Percentiles rank a stretch among this genome's conserved stretches.
Conservation (phyloP, 2,329 filamentous ascomycete genomes). For the Ambrosiella beaveri region DNA sequence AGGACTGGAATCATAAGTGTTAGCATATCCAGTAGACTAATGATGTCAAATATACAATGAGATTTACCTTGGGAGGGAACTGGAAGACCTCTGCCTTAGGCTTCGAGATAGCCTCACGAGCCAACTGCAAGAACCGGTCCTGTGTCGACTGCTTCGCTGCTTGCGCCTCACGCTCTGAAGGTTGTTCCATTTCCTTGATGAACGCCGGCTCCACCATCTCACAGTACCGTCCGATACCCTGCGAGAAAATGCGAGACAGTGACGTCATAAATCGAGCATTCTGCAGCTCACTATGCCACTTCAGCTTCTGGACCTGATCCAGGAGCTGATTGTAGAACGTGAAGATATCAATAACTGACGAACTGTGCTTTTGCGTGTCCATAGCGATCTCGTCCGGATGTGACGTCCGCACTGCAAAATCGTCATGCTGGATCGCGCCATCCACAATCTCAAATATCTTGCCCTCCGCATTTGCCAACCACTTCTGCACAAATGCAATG, state of each 20-base stretch:
- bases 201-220: conserved; percentile 79
- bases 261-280: conserved; percentile 96
- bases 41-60: background rate
- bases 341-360: conserved; percentile 86
- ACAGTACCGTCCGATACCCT: conserved; percentile 74
- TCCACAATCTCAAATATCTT: conserved; percentile 75
- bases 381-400: conserved; percentile 44
- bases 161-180: conserved; percentile 73
- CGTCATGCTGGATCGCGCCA: conserved; percentile 76
- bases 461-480: conserved; percentile 66
- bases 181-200: conserved; percentile 77
- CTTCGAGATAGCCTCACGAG: conserved; percentile 85
- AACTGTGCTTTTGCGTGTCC: conserved; percentile 77
- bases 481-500: conserved; percentile 88
- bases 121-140: conserved; percentile 83
- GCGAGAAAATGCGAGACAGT: conserved; percentile 66
- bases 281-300: conserved; percentile 87
- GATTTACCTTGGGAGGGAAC: conserved; percentile 70
- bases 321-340: conserved; percentile 83
- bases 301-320: conserved; percentile 67
- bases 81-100: conserved; percentile 94
- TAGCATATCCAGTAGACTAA: background rate
- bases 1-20: conserved; percentile 43
- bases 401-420: conserved; percentile 58
- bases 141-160: conserved; percentile 64